Conservation (phyloP, 257 asterid genomes). For the Echium plantagineum region DNA sequence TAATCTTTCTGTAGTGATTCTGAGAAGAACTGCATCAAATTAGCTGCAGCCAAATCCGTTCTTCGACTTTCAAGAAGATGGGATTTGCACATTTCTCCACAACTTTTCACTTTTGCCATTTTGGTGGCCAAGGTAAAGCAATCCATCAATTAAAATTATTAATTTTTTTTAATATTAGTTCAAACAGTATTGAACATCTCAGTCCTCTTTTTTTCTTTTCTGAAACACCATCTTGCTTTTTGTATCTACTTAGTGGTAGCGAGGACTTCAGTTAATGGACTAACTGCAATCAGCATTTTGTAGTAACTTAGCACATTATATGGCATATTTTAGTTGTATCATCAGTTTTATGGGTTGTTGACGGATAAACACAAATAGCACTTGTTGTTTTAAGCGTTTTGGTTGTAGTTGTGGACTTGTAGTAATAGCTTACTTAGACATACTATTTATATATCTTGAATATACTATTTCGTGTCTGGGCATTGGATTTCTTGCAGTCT, state of each 20-base stretch:
- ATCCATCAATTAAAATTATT: slow-evolving; percentile 3
- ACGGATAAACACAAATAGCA: neutral
- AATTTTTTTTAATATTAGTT: neutral
- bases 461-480: neutral
- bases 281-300: neutral
- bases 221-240: neutral
- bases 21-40: slow-evolving; percentile 42
- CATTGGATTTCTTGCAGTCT: neutral
- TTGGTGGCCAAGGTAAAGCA: slow-evolving; percentile 51
- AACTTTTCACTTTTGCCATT: slow-evolving; percentile 53
- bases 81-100: slow-evolving; percentile 80
- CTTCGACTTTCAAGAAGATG: slow-evolving; percentile 82
- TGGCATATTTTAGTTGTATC: neutral
- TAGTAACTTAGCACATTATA: neutral
- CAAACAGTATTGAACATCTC: neutral
- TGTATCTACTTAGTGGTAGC: neutral
- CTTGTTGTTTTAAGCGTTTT: neutral
- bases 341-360: neutral
- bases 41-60: slow-evolving; percentile 86
- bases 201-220: neutral
- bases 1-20: slow-evolving; percentile 36
- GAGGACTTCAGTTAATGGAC: neutral
- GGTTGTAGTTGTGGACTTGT: neutral
- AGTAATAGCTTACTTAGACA: too few relatives aligned
- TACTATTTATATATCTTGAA: too few relatives aligned